Conservation (phyloP, 306 rosid genomes). For the cucumber (Cucumis sativus) region DNA sequence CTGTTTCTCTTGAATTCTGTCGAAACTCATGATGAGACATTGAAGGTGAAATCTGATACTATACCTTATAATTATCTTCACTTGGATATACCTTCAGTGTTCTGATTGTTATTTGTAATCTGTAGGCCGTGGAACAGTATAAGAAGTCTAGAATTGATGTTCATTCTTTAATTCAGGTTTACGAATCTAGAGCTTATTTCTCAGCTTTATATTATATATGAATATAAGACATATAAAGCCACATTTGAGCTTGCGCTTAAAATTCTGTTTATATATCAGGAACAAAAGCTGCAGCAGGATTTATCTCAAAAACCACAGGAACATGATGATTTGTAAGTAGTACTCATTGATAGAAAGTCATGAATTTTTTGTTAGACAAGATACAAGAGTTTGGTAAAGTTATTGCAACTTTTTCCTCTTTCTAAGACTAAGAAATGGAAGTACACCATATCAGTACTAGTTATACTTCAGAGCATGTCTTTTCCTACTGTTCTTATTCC, state of each 20-base stretch:
- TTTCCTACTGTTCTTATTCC: not conserved
- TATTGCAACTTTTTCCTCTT: not conserved
- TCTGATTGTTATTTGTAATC: slow-evolving; percentile 15
- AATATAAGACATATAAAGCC: not conserved
- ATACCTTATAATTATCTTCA: slow-evolving; percentile 10
- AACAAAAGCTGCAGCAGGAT: not conserved
- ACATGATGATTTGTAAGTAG: slow-evolving; percentile 3
- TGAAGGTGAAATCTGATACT: slow-evolving; percentile 33
- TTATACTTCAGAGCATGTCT: not conserved
- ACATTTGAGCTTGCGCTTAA: not conserved
- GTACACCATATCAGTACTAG: too few species aligned
- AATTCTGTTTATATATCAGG: not conserved
- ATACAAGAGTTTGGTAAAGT: too few species aligned
- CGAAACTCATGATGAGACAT: slow-evolving; percentile 31
- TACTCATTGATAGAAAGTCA: not conserved
- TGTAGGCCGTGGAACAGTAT: slow-evolving; percentile 40
- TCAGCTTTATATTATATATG: not conserved
- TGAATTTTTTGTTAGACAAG: too few species aligned
- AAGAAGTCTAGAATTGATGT: slow-evolving; percentile 28
- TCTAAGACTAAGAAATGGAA: not conserved
- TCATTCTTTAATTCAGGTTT: slow-evolving; percentile 25
- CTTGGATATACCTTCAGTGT: slow-evolving; percentile 9
- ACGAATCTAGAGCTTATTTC: not conserved
- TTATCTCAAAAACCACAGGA: not conserved
- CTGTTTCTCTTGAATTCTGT: slow-evolving; percentile 37